phyloP scores from a whole-genome alignment of 2,329 filamentous ascomycete species.

The Ascochyta pisi region DNA sequence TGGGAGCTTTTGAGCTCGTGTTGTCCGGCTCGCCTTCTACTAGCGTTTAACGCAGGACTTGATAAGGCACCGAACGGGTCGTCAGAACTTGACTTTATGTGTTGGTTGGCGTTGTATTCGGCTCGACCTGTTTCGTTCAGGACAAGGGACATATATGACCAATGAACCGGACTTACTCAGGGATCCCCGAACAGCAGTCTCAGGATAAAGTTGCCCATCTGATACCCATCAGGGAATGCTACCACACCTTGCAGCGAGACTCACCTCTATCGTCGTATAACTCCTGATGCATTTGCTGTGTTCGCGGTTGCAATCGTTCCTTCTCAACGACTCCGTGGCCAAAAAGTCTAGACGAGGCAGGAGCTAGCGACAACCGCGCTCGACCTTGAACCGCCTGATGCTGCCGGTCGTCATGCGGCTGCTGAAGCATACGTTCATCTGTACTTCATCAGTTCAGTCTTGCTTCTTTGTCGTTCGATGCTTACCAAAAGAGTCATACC shows the following conservation, averaged over 20 bases:
- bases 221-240: background rate
- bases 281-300: background rate
- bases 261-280: background rate
- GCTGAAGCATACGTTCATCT: constrained; percentile 48
- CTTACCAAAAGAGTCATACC: constrained; percentile 58
- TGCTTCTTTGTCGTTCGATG: background rate
- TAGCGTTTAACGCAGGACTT: constrained; percentile 51
- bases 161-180: constrained; percentile 5
- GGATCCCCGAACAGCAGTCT: constrained; percentile 6
- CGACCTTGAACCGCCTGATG: constrained; percentile 44
- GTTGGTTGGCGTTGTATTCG: constrained; percentile 28
- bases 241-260: accelerated
- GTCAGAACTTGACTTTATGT: constrained; percentile 41
- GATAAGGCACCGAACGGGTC: constrained; percentile 40
- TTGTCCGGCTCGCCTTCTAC: constrained; percentile 36
- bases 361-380: constrained; percentile 49
- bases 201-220: constrained; percentile 7
- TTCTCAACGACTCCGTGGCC: background rate
- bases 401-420: constrained; percentile 42
- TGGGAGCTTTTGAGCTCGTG: background rate
- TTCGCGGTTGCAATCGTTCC: background rate
- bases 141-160: background rate
- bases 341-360: constrained; percentile 10
- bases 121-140: constrained; percentile 24
- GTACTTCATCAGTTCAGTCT: background rate